Evolutionary conservation across 2,329 filamentous ascomycete genomes (phyloP), one percentile per base, ranked within the genome.

Genomic region (Apiospora hydei): DNA sequence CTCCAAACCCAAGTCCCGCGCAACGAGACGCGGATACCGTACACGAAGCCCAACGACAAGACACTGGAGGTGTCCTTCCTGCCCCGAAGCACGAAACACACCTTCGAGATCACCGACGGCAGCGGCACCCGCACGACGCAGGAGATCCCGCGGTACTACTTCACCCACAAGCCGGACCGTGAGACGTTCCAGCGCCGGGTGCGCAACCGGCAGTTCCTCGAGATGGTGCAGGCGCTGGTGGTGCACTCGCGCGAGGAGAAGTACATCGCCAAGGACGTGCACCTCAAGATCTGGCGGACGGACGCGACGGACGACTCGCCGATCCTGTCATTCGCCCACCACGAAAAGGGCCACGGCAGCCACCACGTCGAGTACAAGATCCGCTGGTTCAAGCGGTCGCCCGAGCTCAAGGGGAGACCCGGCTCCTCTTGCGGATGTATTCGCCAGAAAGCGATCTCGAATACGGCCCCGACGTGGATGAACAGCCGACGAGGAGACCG

Each of bases 361-460:
- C 70, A 71, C 69, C 75, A 78, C n/a, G 71, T 73, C 21, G 77
- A 78, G 30, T 77, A 74, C n/a, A 68, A 67, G 18, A 75, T 77
- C 30, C 74, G 77, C 18, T 78, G 77, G 76, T 78, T 78, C 51
- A 74, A 71, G 70, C 73, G 69, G 26, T 70, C 71, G 4, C 73
- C 74, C 14, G 76, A 77, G 53, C 66, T 76, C 13, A 75, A 69
- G 72, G 75, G 13, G 74, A 75, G 2, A 73, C 53, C 4, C 74
- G 72, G 26, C 38, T 77, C n/a, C 67, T 74, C 47, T 26, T 78
- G 43, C 69, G 71, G 41, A 44, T 73, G 16, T 73, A 76, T 26
- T 74, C 75, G 4, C 70, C 64, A 6, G 72, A 71, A 7, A 69
- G 66, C 21, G 74, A 75, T 53, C 57, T 73, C 38, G 71, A 71